phyloP scores from a whole-genome alignment of 2,329 filamentous ascomycete species.

The Ciborinia camelliae region DNA sequence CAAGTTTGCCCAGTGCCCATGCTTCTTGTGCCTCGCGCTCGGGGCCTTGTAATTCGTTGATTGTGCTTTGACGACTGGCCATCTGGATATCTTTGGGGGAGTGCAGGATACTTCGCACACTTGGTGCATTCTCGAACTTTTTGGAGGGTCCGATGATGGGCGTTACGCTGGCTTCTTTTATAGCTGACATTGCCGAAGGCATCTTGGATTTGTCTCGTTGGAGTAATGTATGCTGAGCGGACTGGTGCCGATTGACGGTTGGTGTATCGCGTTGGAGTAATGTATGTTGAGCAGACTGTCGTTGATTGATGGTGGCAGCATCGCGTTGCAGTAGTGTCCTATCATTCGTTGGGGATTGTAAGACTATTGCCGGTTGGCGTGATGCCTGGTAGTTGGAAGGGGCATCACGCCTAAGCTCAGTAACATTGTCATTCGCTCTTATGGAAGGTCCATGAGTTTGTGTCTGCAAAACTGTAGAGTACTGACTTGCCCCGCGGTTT shows the following conservation, averaged over 20 bases:
- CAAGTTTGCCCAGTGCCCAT: slow-evolving; percentile 23
- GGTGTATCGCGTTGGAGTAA: not conserved
- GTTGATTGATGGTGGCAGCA: not conserved
- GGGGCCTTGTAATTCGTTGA: slow-evolving; percentile 8
- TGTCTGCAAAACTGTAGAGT: not conserved
- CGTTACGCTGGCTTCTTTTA: not conserved
- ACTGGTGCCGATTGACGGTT: not conserved
- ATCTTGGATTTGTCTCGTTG: not conserved
- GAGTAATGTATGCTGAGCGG: not conserved
- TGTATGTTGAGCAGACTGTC: not conserved
- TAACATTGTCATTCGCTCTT: not conserved
- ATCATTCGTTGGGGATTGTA: not conserved
- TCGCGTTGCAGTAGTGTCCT: not conserved
- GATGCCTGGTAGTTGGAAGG: not conserved
- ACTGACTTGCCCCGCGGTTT: not conserved
- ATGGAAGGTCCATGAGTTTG: not conserved
- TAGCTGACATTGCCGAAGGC: not conserved
- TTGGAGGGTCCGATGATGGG: not conserved
- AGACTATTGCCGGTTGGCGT: not conserved
- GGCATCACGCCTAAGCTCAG: not conserved
- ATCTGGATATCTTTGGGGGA: slow-evolving; percentile 18
- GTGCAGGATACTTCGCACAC: not conserved
- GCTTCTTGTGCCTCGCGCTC: slow-evolving; percentile 25
- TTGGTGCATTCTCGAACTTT: not conserved
- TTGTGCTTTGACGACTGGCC: slow-evolving; percentile 23